Percentiles rank a stretch among this genome's conserved stretches.
phyloP scores from a whole-genome alignment of 345 rosid species.

The Corchorus capsularis region DNA sequence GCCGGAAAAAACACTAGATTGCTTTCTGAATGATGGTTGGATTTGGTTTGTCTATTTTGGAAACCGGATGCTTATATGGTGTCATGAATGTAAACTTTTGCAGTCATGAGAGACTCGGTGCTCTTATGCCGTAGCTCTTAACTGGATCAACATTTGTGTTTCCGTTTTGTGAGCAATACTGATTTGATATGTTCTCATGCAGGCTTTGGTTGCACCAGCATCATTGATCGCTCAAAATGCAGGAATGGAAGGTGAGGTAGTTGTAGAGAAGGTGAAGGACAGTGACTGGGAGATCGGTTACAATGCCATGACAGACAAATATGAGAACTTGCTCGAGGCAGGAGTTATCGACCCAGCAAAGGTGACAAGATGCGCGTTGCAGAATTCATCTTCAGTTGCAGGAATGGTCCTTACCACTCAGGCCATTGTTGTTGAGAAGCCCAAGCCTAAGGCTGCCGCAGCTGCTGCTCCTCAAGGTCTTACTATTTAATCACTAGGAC shows the following conservation, averaged over 20 bases:
- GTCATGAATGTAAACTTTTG: constrained; percentile 4
- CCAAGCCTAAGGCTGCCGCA: constrained; percentile 61
- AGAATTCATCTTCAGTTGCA: constrained; percentile 93
- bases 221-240: constrained; percentile 94
- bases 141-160: background rate
- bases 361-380: constrained; percentile 91
- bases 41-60: background rate
- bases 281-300: constrained; percentile 94
- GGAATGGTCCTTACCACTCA: constrained; percentile 99
- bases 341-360: constrained; percentile 97
- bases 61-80: background rate
- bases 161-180: background rate
- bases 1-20: background rate
- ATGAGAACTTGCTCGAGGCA: constrained; percentile 82
- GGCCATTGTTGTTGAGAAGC: constrained; percentile 92
- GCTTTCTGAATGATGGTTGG: background rate
- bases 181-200: constrained; percentile 3
- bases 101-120: background rate
- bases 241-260: constrained; percentile 94
- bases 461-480: constrained; percentile 69
- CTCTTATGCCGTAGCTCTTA: background rate
- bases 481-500: constrained; percentile 36
- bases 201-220: constrained; percentile 93
- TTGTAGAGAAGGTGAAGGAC: constrained; percentile 73
- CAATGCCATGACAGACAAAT: constrained; percentile 88